These are phyloP conservation scores for Pichia thaimueangensis DNA, from an alignment of 805 yeast genomes.

Conservation along the genomic window DNA sequence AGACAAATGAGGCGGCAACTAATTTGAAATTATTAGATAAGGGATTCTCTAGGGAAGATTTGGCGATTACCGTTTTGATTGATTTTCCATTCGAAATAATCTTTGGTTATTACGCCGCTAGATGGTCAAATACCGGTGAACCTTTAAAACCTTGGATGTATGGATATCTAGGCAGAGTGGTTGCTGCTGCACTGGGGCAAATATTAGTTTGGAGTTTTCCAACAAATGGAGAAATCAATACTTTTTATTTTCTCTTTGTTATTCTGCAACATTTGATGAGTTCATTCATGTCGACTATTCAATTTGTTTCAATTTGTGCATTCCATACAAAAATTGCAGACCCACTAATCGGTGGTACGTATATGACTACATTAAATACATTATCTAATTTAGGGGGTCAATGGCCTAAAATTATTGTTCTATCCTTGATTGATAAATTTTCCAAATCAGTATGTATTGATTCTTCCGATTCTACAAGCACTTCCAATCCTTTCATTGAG, in stretches of 20 bases:
- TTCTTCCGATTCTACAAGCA: background rate
- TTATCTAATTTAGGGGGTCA: conserved; percentile 92
- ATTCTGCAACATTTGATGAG: conserved; percentile 78
- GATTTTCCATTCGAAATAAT: conserved; percentile 95
- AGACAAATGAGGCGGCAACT: conserved; percentile 93
- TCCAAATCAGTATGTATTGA: conserved; percentile 58
- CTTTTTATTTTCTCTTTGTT: conserved; percentile 58
- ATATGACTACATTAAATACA: conserved; percentile 94
- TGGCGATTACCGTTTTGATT: conserved; percentile 85
- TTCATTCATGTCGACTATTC: conserved; percentile 90
- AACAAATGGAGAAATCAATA: conserved; percentile 37
- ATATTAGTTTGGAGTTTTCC: conserved; percentile 71
- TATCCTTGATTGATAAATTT: conserved; percentile 72
- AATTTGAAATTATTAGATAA: conserved; percentile 84
- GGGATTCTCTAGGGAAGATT: conserved; percentile 88
- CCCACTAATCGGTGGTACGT: conserved; percentile 94
- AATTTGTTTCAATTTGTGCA: conserved; percentile 89
- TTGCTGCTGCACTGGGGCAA: conserved; percentile 73
- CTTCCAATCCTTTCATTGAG: conserved; percentile 22
- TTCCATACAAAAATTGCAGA: conserved; percentile 95
- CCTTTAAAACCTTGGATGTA: conserved; percentile 85
- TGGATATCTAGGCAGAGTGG: conserved; percentile 77
- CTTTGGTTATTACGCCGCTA: conserved; percentile 93
- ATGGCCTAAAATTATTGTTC: conserved; percentile 87
- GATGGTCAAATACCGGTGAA: conserved; percentile 78